phyloP scores from a whole-genome alignment of 306 rosid species.

The Argentina anserina region DNA sequence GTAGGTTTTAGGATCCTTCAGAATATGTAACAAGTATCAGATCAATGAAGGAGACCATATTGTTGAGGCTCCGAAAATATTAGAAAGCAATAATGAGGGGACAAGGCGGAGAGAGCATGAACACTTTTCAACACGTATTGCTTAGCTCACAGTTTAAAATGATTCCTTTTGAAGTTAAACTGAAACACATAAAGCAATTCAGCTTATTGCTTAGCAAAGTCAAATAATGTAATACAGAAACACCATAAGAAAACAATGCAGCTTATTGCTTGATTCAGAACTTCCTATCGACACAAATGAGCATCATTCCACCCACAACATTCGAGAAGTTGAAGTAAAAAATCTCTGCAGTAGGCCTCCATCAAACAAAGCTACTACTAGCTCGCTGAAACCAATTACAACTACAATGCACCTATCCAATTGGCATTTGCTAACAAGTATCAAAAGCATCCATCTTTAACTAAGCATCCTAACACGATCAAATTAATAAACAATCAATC shows the following conservation, averaged over 20 bases:
- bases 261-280: not conserved
- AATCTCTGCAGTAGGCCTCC: not conserved
- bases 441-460: constrained; percentile 8
- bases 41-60: no score
- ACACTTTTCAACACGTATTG: no score
- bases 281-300: no score
- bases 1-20: not conserved
- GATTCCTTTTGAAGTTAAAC: not conserved
- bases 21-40: not conserved
- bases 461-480: not conserved
- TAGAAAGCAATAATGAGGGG: not conserved
- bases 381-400: not conserved
- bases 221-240: not conserved
- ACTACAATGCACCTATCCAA: constrained; percentile 5
- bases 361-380: not conserved
- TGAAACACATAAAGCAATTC: not conserved
- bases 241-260: not conserved
- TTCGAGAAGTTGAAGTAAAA: not conserved
- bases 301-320: not conserved
- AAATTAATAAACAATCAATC: not conserved
- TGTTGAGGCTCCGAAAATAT: no score
- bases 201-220: not conserved
- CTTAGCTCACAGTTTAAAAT: not conserved
- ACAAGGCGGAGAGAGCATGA: not conserved
- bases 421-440: not conserved